Percentiles rank a stretch among this genome's conserved stretches.
Evolutionary conservation across 495 filamentous ascomycete genomes (phyloP).

Genomic region (Parachaetomium inaequale): DNA sequence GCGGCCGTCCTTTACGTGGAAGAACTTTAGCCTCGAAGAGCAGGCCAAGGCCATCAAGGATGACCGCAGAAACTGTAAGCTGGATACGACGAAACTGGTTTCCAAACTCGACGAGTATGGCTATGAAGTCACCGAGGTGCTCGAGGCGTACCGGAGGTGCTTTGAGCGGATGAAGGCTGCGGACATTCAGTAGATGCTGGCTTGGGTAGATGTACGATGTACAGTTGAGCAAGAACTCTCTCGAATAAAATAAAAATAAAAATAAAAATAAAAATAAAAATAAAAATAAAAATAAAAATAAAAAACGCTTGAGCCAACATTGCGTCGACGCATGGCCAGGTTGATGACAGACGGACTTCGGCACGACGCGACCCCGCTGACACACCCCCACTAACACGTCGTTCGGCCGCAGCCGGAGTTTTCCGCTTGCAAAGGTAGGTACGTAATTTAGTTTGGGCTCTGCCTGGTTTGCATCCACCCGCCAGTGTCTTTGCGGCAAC

Average conservation of each 20-base stretch:
- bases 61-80: constrained; percentile 60
- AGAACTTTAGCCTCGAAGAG: constrained; percentile 63
- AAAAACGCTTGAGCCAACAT: no score
- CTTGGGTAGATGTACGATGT: no score
- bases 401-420: background rate
- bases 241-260: no score
- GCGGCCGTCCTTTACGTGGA: constrained; percentile 58
- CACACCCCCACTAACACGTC: background rate
- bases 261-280: no score
- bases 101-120: constrained; percentile 58
- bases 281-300: no score
- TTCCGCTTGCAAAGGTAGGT: constrained; percentile 13
- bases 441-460: constrained; percentile 21
- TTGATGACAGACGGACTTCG: background rate
- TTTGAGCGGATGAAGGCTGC: constrained; percentile 63
- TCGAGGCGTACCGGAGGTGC: constrained; percentile 57
- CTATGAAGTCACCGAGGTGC: constrained; percentile 57
- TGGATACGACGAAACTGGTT: constrained; percentile 58
- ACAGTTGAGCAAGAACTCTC: no score
- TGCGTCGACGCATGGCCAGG: no score
- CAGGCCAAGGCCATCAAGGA: constrained; percentile 66
- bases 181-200: constrained; percentile 43
- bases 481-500: background rate
- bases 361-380: constrained; percentile 12
- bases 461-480: constrained; percentile 10